A percentile compares a stretch with the other conserved stretches of the same genome.
phyloP scores from a whole-genome alignment of 2,329 filamentous ascomycete species.

The Furcasterigmium sp. region DNA sequence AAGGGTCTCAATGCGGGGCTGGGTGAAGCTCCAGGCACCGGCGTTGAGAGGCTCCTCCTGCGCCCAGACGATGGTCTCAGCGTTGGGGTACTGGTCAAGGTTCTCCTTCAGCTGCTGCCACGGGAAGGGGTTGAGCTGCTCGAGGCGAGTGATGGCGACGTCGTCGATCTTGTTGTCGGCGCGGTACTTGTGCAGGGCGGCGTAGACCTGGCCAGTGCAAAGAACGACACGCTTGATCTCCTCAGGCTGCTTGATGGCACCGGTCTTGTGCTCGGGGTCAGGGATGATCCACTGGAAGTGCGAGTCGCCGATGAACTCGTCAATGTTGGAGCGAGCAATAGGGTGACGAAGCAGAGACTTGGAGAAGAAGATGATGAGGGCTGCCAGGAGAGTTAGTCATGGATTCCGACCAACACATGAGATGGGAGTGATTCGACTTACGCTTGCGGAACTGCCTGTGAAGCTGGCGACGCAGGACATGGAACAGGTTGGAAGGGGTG shows the following conservation, averaged over 20 bases:
- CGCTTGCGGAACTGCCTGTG: constrained; percentile 99
- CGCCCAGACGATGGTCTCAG: constrained; percentile 93
- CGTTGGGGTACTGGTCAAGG: constrained; percentile 94
- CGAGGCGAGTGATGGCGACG: constrained; percentile 88
- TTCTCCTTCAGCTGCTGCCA: constrained; percentile 97
- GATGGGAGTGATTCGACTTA: constrained; percentile 42
- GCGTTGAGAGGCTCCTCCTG: constrained; percentile 98
- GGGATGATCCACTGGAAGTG: constrained; percentile 97
- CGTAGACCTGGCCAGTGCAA: constrained; percentile 92
- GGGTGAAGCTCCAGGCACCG: constrained; percentile 94
- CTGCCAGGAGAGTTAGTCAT: constrained; percentile 39
- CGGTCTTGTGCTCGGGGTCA: constrained; percentile 76
- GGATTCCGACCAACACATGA: background rate
- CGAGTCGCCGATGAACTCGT: constrained; percentile 85
- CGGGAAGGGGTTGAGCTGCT: constrained; percentile 98
- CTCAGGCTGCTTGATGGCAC: constrained; percentile 70
- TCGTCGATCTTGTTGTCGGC: constrained; percentile 81
- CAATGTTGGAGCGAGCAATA: constrained; percentile 79
- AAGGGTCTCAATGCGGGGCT: constrained; percentile 94
- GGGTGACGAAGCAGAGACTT: constrained; percentile 95
- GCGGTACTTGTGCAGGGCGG: constrained; percentile 85
- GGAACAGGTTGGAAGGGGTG: constrained; percentile 93
- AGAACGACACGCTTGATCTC: constrained; percentile 92
- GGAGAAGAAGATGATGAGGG: constrained; percentile 96
- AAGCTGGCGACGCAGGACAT: constrained; percentile 94